A percentile compares a stretch with the other conserved stretches of the same genome.
Evolutionary conservation across 2,329 filamentous ascomycete genomes (phyloP).

Genomic region (Colletotrichum costaricense): DNA sequence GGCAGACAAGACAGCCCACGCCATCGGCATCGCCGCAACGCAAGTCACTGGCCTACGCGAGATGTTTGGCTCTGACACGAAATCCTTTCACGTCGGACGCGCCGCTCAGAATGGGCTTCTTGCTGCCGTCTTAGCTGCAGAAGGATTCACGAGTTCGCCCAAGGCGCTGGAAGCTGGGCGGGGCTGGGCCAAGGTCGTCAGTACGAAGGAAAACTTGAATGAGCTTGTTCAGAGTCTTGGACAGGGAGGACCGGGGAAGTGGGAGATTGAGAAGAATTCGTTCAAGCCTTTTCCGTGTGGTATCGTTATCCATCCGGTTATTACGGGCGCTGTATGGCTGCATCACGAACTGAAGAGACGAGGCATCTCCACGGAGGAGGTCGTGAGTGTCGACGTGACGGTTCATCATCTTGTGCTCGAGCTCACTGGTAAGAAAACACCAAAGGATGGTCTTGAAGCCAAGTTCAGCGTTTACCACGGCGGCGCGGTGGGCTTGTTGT

Average conservation of each 20-base stretch:
- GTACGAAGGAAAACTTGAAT: background rate
- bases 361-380: background rate
- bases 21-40: background rate
- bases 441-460: background rate
- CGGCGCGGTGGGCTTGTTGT: background rate
- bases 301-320: background rate
- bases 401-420: background rate
- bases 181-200: background rate
- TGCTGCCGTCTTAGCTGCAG: background rate
- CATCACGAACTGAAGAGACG: background rate
- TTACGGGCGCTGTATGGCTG: background rate
- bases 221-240: background rate
- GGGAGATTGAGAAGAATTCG: background rate
- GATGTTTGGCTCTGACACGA: background rate
- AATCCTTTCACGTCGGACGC: background rate
- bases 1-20: background rate
- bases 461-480: background rate
- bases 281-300: background rate
- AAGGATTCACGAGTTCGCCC: background rate
- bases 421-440: background rate
- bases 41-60: background rate
- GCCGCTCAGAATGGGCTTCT: background rate
- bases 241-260: background rate
- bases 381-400: background rate
- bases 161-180: background rate